These are phyloP conservation scores for Coemansia sp. DNA, from an alignment of 192 early-diverging fungal species.

Conservation along the genomic window DNA sequence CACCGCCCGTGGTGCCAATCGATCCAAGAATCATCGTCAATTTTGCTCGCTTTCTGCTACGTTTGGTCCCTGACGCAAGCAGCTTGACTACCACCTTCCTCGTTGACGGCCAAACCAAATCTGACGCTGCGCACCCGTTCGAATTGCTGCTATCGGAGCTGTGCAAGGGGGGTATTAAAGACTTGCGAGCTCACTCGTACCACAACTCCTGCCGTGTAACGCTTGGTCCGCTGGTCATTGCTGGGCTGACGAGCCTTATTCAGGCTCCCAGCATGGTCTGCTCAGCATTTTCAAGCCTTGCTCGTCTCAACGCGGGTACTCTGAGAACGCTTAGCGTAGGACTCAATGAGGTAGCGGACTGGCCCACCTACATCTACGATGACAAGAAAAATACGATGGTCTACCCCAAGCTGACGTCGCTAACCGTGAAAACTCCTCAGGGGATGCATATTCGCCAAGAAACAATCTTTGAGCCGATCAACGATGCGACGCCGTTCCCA, in stretches of 20 bases:
- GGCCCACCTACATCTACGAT: not conserved
- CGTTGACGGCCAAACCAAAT: not conserved
- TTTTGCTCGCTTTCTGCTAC: not conserved
- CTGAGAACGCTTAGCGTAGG: not conserved
- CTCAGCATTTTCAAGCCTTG: not conserved
- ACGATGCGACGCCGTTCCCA: not conserved
- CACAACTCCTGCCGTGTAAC: not conserved
- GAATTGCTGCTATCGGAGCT: not conserved
- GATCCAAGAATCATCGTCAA: not conserved
- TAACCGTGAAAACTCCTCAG: not conserved
- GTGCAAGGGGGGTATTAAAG: not conserved
- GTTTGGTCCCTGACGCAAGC: not conserved
- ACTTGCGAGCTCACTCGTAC: not conserved
- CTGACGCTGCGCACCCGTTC: not conserved
- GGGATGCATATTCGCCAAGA: not conserved
- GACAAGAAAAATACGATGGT: not conserved
- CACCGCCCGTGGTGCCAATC: not conserved
- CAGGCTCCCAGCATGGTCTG: not conserved
- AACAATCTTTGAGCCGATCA: not conserved
- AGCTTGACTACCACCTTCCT: not conserved
- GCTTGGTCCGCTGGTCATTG: not conserved
- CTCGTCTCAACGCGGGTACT: not conserved
- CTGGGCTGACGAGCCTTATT: not conserved
- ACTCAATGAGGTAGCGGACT: not conserved
- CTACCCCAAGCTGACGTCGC: not conserved